Base-by-base conservation (phyloP, 306 rosid genomes). In the barrel medic (Medicago truncatula) region DNA sequence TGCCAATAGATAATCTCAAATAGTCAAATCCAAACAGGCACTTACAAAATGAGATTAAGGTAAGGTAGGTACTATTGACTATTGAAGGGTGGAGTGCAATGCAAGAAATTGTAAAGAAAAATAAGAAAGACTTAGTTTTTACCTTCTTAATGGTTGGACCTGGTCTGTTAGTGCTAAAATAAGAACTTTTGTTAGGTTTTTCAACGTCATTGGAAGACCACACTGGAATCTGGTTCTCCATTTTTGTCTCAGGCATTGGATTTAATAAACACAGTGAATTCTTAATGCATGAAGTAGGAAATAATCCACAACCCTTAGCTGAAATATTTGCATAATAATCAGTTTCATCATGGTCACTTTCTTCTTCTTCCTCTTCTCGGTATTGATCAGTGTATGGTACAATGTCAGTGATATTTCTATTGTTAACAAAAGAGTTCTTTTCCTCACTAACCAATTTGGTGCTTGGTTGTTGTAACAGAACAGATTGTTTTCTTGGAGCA, bases 291-390 rank as follows among this genome's bases (percentile, higher is more conserved):
- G 91, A 81, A 18, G 81, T 73, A 4, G 93, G 84, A 85, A 96
- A 78, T 40, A 92, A 64, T 25, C 98, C 97, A 47, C 99, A 92
- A 76, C 99, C 97, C 82, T 84, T 88, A 31, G 89, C 79, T 73
- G 91, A 76, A 74, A 80, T 74, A 54, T 85, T 73, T 20, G 74
- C 80, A 71, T 81, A 75, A 39, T 78, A 88, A 49, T 77, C 85
- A 60, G 70, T 84, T 65, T 78, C 97, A 34, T 78, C 97, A 40
- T 73, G 84, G 13, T 81, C 96, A 85, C 91, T 92, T 73, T 88
- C 96, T 77, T 80, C 92, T 74, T 89, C 84, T 36, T 63, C 82
- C n/a, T 67, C 89, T 43, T 78, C 88, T 82, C 80, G 76, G 54
- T 18, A 23, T 66, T 77, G 86, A 9, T 56, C 75, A 78, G 75